Evolutionary conservation across 2,329 filamentous ascomycete genomes (phyloP).

Genomic region (Aspergillus tubingensis): DNA sequence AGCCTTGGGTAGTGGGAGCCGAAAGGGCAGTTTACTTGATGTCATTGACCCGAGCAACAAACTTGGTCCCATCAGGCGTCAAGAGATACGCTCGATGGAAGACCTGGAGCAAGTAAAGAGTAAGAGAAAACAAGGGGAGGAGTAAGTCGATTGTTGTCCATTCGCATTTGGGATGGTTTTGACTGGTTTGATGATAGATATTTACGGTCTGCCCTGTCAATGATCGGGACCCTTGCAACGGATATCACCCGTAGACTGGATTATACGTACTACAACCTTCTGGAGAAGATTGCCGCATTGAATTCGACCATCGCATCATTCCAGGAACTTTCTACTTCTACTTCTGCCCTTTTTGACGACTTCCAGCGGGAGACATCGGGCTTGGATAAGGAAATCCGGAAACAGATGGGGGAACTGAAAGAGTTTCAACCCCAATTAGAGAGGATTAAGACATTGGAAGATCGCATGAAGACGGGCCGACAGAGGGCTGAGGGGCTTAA

Average conservation of each 20-base stretch:
- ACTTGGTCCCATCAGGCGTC: slow-evolving; percentile 29
- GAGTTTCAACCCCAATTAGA: slow-evolving; percentile 42
- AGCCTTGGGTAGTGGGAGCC: slow-evolving; percentile 25
- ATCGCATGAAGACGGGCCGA: slow-evolving; percentile 41
- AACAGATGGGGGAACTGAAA: slow-evolving; percentile 40
- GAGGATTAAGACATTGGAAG: slow-evolving; percentile 40
- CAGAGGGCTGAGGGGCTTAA: slow-evolving; percentile 40
- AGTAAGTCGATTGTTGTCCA: slow-evolving; percentile 56
- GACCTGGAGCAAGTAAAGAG: slow-evolving; percentile 49
- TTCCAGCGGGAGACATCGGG: slow-evolving; percentile 40
- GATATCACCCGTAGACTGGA: slow-evolving; percentile 50
- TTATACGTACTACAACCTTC: slow-evolving; percentile 51
- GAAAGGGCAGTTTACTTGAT: slow-evolving; percentile 33
- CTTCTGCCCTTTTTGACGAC: slow-evolving; percentile 37
- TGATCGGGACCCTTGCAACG: slow-evolving; percentile 42
- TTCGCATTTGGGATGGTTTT: neutral
- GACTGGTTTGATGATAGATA: slow-evolving; percentile 23
- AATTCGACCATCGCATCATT: slow-evolving; percentile 45
- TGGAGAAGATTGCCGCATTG: slow-evolving; percentile 47
- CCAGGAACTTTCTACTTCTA: slow-evolving; percentile 42
- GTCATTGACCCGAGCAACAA: slow-evolving; percentile 28
- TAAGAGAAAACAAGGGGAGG: slow-evolving; percentile 75
- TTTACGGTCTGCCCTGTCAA: slow-evolving; percentile 37
- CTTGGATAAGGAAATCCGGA: slow-evolving; percentile 40
- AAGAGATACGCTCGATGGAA: slow-evolving; percentile 35